phyloP scores from a whole-genome alignment of 2,329 filamentous ascomycete genomes.

The Nakataea oryzae region DNA sequence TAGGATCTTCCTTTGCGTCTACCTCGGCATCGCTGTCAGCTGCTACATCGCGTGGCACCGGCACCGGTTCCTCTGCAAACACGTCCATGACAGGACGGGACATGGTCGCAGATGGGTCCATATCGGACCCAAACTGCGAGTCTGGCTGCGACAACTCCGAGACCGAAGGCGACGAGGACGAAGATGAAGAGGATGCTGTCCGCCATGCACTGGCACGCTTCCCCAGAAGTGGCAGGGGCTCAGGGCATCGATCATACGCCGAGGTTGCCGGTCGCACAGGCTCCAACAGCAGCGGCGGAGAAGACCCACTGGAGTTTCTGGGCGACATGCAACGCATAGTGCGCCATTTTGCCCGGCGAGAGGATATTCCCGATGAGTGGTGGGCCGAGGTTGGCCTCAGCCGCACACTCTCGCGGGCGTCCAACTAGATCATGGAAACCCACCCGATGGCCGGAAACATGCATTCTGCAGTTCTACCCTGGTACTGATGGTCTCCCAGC shows the following conservation, averaged over 20 bases:
- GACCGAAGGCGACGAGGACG: conserved; percentile 38
- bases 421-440: conserved; percentile 1
- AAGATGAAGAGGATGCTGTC: conserved; percentile 17
- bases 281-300: conserved; percentile 18
- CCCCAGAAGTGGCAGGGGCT: conserved; percentile 1
- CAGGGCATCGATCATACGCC: conserved; percentile 22
- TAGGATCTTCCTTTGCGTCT: conserved; percentile 74
- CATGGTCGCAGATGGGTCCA: conserved; percentile 19
- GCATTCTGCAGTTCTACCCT: not conserved
- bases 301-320: conserved; percentile 20
- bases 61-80: conserved; percentile 28
- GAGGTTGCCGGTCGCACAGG: conserved; percentile 32
- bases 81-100: conserved; percentile 33
- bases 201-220: conserved; percentile 11
- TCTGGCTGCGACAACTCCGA: conserved; percentile 46
- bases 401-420: conserved; percentile 38
- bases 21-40: conserved; percentile 40
- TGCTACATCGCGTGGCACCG: conserved; percentile 28
- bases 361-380: conserved; percentile 75
- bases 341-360: conserved; percentile 54
- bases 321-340: conserved; percentile 64
- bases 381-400: conserved; percentile 64
- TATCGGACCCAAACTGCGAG: conserved; percentile 34
- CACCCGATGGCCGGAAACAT: not conserved
- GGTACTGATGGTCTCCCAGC: not conserved